Evolutionary conservation across 75 land plant species (phyloP).

Genomic region (Cunninghamia lanceolata): DNA sequence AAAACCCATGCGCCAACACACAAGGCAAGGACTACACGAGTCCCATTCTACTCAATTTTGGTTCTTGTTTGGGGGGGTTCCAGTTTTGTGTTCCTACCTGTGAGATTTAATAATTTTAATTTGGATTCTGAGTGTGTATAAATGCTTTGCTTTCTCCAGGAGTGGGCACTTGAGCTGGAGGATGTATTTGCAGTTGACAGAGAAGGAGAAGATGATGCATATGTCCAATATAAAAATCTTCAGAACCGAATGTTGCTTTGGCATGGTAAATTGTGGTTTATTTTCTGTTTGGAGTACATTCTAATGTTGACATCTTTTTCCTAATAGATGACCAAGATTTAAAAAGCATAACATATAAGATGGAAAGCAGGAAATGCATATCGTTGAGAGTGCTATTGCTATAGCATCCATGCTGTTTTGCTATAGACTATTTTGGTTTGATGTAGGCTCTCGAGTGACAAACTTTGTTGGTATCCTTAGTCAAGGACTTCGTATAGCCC

Average conservation of each 20-base stretch:
- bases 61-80: neutral
- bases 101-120: neutral
- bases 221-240: conserved; percentile 58
- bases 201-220: conserved; percentile 82
- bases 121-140: neutral
- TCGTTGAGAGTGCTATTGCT: neutral
- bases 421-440: conserved; percentile 8
- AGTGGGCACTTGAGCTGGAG: conserved; percentile 88
- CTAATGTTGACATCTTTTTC: neutral
- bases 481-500: conserved; percentile 96
- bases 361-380: neutral
- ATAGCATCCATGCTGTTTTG: neutral
- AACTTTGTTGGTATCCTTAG: conserved; percentile 98
- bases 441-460: conserved; percentile 89
- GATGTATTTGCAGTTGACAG: conserved; percentile 91
- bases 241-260: conserved; percentile 87
- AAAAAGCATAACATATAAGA: neutral
- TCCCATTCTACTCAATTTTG: neutral
- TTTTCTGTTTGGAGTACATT: neutral
- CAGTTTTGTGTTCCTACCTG: neutral
- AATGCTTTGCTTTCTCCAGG: conserved; percentile 31
- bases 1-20: conserved; percentile 98
- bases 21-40: conserved; percentile 46
- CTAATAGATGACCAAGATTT: neutral
- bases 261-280: conserved; percentile 67